Percentiles rank a stretch among this genome's conserved stretches.
Evolutionary conservation across 768 basidiomycete genomes (phyloP).

Genomic region (Asterophora parasitica): DNA sequence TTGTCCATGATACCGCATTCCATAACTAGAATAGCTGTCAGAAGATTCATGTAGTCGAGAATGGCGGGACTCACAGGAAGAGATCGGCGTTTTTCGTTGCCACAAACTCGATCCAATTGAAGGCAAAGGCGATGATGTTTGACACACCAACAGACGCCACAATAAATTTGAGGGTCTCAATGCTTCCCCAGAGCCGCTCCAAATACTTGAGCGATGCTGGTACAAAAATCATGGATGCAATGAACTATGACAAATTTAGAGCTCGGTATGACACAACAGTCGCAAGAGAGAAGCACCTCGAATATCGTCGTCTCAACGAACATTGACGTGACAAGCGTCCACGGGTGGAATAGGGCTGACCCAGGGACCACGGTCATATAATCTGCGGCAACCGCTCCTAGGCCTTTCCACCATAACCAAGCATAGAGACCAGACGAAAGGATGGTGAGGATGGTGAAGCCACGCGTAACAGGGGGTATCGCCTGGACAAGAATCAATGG

Average conservation of each 20-base stretch:
- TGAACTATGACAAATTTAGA: constrained; percentile 47
- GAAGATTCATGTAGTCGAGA: constrained; percentile 5
- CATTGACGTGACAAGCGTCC: constrained; percentile 88
- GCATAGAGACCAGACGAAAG: constrained; percentile 54
- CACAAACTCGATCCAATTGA: constrained; percentile 85
- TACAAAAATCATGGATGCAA: constrained; percentile 70
- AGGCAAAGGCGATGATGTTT: constrained; percentile 83
- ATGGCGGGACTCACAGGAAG: constrained; percentile 60
- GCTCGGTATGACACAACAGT: constrained; percentile 2
- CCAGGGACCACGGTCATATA: constrained; percentile 84
- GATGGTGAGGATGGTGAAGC: constrained; percentile 60
- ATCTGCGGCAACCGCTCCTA: constrained; percentile 36
- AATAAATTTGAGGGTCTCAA: constrained; percentile 85
- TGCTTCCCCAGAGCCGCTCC: constrained; percentile 89
- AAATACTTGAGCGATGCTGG: constrained; percentile 85
- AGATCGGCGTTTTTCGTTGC: constrained; percentile 65
- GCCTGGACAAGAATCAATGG: constrained; percentile 65
- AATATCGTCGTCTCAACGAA: constrained; percentile 80
- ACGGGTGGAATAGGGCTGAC: constrained; percentile 77
- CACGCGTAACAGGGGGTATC: constrained; percentile 76
- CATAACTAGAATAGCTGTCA: constrained; percentile 51
- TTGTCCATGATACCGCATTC: constrained; percentile 87
- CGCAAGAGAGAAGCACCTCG: constrained; percentile 56
- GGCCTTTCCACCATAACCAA: constrained; percentile 56
- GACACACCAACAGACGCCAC: constrained; percentile 70